Percentiles rank a stretch among this genome's conserved stretches.
phyloP scores from a whole-genome alignment of 2,329 filamentous ascomycete species.

The Lasiodiplodia theobromae region DNA sequence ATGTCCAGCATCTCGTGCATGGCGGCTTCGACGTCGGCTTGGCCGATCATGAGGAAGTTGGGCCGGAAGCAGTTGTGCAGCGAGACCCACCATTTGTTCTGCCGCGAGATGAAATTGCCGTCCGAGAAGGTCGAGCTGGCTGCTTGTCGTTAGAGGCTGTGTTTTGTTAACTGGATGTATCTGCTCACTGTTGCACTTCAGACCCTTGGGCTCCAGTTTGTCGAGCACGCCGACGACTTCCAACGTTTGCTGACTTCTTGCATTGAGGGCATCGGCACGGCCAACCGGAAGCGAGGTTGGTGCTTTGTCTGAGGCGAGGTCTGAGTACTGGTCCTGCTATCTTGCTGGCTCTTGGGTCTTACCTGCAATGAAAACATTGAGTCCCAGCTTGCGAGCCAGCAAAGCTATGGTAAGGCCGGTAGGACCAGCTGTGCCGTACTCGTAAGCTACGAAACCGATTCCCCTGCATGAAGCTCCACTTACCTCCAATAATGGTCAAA shows the following conservation, averaged over 20 bases:
- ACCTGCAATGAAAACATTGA: slow-evolving; percentile 50
- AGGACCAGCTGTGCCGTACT: slow-evolving; percentile 48
- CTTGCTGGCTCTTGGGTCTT: background rate
- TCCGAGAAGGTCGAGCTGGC: slow-evolving; percentile 58
- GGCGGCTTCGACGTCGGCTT: slow-evolving; percentile 54
- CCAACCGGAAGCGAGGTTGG: slow-evolving; percentile 50
- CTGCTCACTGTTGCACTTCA: slow-evolving; percentile 59
- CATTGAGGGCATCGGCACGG: slow-evolving; percentile 58
- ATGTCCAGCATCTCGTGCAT: slow-evolving; percentile 47
- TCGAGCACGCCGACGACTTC: slow-evolving; percentile 55
- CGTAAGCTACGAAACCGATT: background rate
- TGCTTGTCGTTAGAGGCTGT: slow-evolving; percentile 32
- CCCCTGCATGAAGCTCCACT: background rate
- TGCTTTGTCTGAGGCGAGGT: slow-evolving; percentile 15
- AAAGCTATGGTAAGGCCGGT: slow-evolving; percentile 57
- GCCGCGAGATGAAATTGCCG: slow-evolving; percentile 57
- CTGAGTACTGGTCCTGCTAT: background rate
- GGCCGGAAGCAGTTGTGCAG: slow-evolving; percentile 55
- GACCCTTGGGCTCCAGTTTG: slow-evolving; percentile 51
- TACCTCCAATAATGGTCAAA: slow-evolving; percentile 34
- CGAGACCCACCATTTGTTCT: slow-evolving; percentile 58
- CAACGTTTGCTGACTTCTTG: slow-evolving; percentile 58
- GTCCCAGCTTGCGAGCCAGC: slow-evolving; percentile 52
- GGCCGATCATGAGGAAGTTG: slow-evolving; percentile 61
- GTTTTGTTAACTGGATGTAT: background rate